Conservation (phyloP, 345 rosid species). For the Carallia pectinifolia region DNA sequence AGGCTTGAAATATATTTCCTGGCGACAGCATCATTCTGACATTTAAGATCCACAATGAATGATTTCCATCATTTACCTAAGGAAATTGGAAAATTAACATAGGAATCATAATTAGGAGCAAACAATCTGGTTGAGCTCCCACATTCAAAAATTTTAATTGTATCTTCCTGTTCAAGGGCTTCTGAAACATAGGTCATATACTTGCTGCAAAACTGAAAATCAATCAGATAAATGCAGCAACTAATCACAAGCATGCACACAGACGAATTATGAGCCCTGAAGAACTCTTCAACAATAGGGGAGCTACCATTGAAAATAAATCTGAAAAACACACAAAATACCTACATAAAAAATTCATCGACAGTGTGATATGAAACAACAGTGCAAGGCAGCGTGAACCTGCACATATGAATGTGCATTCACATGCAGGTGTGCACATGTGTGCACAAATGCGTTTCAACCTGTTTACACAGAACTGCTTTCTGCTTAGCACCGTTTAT, state of each 20-base stretch:
- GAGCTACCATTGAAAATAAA: background rate
- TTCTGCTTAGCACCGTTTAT: no score
- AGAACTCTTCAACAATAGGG: background rate
- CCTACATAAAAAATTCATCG: no score
- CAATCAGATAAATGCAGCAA: constrained; percentile 12
- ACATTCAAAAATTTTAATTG: constrained; percentile 79
- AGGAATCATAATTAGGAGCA: constrained; percentile 25
- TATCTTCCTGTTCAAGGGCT: constrained; percentile 93
- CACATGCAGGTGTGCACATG: no score
- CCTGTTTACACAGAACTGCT: no score
- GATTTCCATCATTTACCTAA: background rate
- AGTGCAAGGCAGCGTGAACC: no score
- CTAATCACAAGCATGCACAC: background rate
- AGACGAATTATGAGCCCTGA: background rate
- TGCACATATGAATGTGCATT: no score
- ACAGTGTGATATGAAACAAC: no score
- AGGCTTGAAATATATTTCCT: constrained; percentile 95
- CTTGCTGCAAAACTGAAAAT: constrained; percentile 50
- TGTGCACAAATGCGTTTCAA: no score
- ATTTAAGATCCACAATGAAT: constrained; percentile 14
- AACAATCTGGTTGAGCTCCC: constrained; percentile 91
- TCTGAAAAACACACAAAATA: background rate
- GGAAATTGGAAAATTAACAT: constrained; percentile 10
- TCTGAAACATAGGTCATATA: constrained; percentile 76
- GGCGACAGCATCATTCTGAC: constrained; percentile 19